Conservation (phyloP, 2,329 filamentous ascomycete genomes). For the Pseudogymnoascus sp. region DNA sequence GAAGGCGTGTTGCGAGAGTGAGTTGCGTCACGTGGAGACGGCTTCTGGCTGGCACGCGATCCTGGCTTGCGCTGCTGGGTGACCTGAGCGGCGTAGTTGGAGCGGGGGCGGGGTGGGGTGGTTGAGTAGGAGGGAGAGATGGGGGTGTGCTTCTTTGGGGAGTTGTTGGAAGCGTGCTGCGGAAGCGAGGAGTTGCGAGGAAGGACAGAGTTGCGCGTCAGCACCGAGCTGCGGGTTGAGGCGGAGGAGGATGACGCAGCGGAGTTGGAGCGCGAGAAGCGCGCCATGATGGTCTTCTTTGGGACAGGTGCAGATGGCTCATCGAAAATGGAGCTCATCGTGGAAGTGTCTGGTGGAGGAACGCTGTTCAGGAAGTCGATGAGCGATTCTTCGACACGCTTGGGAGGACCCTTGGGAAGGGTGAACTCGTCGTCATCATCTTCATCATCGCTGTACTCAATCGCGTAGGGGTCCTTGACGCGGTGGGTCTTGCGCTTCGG, state of each 20-base stretch:
- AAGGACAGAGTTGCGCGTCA: slow-evolving; percentile 26
- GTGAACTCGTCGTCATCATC: slow-evolving; percentile 25
- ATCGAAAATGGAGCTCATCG: not conserved
- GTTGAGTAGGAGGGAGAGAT: slow-evolving; percentile 41
- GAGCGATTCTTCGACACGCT: slow-evolving; percentile 56
- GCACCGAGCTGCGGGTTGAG: slow-evolving; percentile 31
- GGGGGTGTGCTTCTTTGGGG: slow-evolving; percentile 29
- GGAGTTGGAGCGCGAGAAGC: slow-evolving; percentile 38
- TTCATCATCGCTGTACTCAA: slow-evolving; percentile 58
- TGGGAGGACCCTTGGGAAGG: slow-evolving; percentile 26
- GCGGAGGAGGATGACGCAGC: slow-evolving; percentile 13
- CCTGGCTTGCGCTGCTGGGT: slow-evolving; percentile 18
- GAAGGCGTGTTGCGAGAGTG: slow-evolving; percentile 14
- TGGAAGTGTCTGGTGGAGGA: slow-evolving; percentile 46
- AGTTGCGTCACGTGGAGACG: slow-evolving; percentile 46
- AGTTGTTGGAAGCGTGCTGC: slow-evolving; percentile 30
- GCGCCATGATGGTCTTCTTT: slow-evolving; percentile 48
- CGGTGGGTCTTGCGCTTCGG: slow-evolving; percentile 69
- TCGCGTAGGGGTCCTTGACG: slow-evolving; percentile 85
- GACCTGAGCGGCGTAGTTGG: slow-evolving; percentile 20
- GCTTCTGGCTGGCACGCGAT: slow-evolving; percentile 41
- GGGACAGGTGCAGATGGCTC: slow-evolving; percentile 12
- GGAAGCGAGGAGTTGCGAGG: slow-evolving; percentile 23
- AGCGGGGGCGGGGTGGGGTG: slow-evolving; percentile 33
- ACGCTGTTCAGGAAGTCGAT: slow-evolving; percentile 67